phyloP scores from a whole-genome alignment of 345 rosid species.

The Gossypium raimondii region DNA sequence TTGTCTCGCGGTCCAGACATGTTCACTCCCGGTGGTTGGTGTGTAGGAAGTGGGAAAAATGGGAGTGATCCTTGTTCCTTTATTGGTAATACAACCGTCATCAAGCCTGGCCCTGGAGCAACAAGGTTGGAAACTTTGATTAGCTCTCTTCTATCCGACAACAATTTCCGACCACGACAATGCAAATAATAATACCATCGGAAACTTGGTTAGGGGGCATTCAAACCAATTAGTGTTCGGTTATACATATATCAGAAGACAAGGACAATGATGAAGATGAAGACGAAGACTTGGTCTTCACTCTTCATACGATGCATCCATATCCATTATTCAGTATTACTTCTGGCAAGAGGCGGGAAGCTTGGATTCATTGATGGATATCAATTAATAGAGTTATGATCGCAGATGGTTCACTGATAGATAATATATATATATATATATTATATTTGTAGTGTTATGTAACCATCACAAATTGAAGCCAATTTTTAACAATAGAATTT shows the following conservation, averaged over 20 bases:
- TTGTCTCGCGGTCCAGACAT: background rate
- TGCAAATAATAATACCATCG: background rate
- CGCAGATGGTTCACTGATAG: too few species aligned
- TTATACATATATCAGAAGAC: background rate
- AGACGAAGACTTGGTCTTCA: too few species aligned
- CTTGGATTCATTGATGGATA: background rate
- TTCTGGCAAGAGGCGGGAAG: background rate
- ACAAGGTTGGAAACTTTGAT: background rate
- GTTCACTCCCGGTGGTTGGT: constrained; percentile 1
- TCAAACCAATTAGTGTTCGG: background rate
- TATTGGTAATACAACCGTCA: background rate
- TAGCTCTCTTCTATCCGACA: background rate
- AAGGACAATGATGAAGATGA: background rate
- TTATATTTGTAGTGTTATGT: background rate
- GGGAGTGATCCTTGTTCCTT: constrained; percentile 7
- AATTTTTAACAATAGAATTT: background rate
- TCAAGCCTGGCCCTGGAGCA: constrained; percentile 1
- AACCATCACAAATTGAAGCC: constrained; percentile 3
- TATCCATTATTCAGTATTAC: background rate
- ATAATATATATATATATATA: too few species aligned
- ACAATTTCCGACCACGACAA: background rate
- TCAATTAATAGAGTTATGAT: too few species aligned
- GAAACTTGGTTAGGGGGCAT: background rate
- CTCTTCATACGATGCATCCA: too few species aligned
- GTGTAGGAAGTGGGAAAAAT: background rate